Percentiles rank a stretch among this genome's conserved stretches.
Conservation (phyloP, 306 rosid species). For the Cercis canadensis region DNA sequence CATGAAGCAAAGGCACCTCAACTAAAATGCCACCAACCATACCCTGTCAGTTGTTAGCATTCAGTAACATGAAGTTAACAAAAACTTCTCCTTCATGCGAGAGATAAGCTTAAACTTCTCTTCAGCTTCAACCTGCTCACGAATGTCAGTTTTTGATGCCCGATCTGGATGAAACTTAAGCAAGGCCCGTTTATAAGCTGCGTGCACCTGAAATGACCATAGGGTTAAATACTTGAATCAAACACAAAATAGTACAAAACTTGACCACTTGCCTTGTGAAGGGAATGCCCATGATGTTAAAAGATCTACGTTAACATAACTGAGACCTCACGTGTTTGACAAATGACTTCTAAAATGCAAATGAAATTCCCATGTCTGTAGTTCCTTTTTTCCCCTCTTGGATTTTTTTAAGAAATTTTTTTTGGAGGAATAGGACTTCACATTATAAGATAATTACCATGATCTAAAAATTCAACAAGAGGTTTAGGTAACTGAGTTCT, state of each 20-base stretch:
- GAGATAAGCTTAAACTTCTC: constrained; percentile 89
- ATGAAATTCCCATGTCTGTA: too few species aligned
- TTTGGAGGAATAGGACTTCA: background rate
- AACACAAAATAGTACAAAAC: too few species aligned
- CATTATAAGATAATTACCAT: background rate
- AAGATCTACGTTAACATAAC: too few species aligned
- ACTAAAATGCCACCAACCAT: constrained; percentile 21
- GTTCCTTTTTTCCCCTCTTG: too few species aligned
- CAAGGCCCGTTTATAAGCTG: constrained; percentile 83
- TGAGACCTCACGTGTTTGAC: too few species aligned
- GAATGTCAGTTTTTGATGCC: constrained; percentile 73
- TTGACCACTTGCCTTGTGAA: too few species aligned
- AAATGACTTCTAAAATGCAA: too few species aligned
- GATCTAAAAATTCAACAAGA: background rate
- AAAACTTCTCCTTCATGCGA: constrained; percentile 75
- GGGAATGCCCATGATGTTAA: too few species aligned
- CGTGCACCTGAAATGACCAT: constrained; percentile 68
- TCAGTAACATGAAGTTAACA: constrained; percentile 45
- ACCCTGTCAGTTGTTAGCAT: constrained; percentile 18
- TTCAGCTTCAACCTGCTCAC: constrained; percentile 86
- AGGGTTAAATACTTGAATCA: background rate
- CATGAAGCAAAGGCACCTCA: constrained; percentile 16
- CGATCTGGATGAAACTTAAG: constrained; percentile 90
- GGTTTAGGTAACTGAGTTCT: background rate
- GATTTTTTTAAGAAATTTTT: too few species aligned